A percentile compares a stretch with the other conserved stretches of the same genome.
Evolutionary conservation across 768 basidiomycete species (phyloP).

Genomic region (Lentinus brumalis): DNA sequence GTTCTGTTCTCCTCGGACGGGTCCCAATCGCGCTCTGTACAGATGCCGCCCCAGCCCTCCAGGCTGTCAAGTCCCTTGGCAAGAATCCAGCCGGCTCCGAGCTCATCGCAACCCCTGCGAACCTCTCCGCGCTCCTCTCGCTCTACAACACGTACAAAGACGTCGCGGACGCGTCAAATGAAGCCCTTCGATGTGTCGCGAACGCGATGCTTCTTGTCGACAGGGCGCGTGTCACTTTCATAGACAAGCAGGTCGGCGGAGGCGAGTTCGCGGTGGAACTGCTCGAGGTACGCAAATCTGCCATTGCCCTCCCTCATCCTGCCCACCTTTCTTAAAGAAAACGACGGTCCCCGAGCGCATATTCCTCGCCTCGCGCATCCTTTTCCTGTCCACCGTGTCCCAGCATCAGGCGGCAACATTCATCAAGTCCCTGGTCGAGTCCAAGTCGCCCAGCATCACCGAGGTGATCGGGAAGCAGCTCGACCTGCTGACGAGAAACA

Average conservation of each 20-base stretch:
- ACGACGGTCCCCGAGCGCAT: conserved; percentile 60
- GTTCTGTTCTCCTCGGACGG: conserved; percentile 8
- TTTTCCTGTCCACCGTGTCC: conserved; percentile 72
- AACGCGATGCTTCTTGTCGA: conserved; percentile 78
- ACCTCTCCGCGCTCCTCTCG: conserved; percentile 57
- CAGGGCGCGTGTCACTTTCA: conserved; percentile 56
- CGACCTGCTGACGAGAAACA: conserved; percentile 51
- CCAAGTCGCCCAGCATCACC: conserved; percentile 58
- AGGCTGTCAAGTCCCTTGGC: conserved; percentile 75
- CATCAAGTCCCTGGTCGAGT: conserved; percentile 64
- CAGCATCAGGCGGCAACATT: conserved; percentile 44
- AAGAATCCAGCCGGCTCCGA: conserved; percentile 69
- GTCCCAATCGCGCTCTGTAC: conserved; percentile 6
- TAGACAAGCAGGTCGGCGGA: conserved; percentile 62
- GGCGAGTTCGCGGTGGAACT: conserved; percentile 56
- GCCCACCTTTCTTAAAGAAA: conserved; percentile 48
- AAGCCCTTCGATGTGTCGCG: conserved; percentile 76
- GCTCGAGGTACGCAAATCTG: conserved; percentile 52
- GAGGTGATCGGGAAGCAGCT: conserved; percentile 65
- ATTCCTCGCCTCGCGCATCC: conserved; percentile 74
- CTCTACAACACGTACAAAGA: conserved; percentile 57
- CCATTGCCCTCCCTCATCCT: neutral
- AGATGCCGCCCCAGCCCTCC: conserved; percentile 72
- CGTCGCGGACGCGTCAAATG: conserved; percentile 58
- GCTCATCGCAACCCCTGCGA: conserved; percentile 54